Base-by-base conservation (phyloP, 225 moss, liverwort and hornwort genomes). In the Sphagnum contortum region DNA sequence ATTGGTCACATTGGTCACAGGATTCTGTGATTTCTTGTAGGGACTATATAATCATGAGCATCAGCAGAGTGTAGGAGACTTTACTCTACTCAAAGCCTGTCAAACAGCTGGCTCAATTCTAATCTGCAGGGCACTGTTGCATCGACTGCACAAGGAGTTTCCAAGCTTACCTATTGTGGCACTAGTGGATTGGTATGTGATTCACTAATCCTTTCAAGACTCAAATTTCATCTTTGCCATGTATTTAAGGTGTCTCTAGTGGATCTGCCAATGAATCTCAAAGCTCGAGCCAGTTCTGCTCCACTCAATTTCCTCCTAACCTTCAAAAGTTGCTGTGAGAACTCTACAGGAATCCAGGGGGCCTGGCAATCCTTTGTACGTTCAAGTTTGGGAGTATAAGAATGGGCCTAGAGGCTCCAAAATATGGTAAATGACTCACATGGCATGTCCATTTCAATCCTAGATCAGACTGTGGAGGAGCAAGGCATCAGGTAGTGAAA, bases 351-450 rank as follows among this genome's bases (percentile, higher is more conserved):
- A 94, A 94, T 73, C 94, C 94, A 48, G 77, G 89, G 53, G 94
- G 91, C 73, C 76, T 91, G 73, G 94, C 94, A 70, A 94, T 94
- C 14, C 61, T 94, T 57, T 94, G 91, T 66, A 86, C 91, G 51
- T 94, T 87, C 66, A 94, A 89, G 75, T 89, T 87, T 66, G 91
- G 94, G 14, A 94, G 94, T 77, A 83, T 94, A 55, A 86, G 58
- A 61, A 91, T 91, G 94, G 94, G 91, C 51, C 73, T 91, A 59
- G 94, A 94, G 77, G 70, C 89, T 70, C 77, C 91, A 55, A 76
- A 74, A 59, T 81, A 88, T 59, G 94, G 94, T 88, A 57, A 80
- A 45, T n/a, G 6, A 29, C 29, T 29, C 29, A 29, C 29, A 29
- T 29, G 29, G 49, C 12, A 6, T 29, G 48, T 45, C n/a, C 47